phyloP scores from a whole-genome alignment of 345 rosid species.

The Hypericum perforatum region DNA sequence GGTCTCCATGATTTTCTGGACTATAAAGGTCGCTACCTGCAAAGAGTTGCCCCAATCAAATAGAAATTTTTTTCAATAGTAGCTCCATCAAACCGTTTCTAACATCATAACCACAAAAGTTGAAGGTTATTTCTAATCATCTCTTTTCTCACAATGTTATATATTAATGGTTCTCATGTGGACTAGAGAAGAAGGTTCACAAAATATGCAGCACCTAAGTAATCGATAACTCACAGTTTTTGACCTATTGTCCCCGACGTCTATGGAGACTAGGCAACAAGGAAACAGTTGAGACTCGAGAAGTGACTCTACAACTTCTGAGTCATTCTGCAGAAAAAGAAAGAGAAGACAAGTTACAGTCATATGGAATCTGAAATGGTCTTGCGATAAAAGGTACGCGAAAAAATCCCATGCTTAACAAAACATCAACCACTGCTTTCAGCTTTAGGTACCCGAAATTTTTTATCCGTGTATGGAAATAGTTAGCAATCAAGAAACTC shows the following conservation, averaged over 20 bases:
- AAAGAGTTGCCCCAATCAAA: not conserved
- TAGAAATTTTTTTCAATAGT: not conserved
- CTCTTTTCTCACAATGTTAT: not conserved
- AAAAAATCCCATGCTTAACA: not conserved
- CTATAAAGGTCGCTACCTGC: constrained; percentile 41
- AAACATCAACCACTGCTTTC: constrained; percentile 35
- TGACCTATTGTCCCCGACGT: constrained; percentile 32
- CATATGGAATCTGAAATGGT: no score
- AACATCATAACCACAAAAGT: constrained; percentile 3
- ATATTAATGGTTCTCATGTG: not conserved
- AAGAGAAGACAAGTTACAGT: no score
- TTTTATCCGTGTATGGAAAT: no score
- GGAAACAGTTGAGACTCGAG: constrained; percentile 35
- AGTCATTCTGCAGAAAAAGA: no score
- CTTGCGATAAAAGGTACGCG: not conserved
- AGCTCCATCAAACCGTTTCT: no score
- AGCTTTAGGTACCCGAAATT: constrained; percentile 33
- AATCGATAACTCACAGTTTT: constrained; percentile 35
- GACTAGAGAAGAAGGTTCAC: not conserved
- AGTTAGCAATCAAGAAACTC: no score
- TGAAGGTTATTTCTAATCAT: not conserved
- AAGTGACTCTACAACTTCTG: constrained; percentile 32
- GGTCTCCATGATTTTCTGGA: constrained; percentile 23
- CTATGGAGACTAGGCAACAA: constrained; percentile 37
- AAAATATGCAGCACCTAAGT: not conserved